phyloP scores from a whole-genome alignment of 768 basidiomycete genomes.

The Rhodotorula taiwanensis region DNA sequence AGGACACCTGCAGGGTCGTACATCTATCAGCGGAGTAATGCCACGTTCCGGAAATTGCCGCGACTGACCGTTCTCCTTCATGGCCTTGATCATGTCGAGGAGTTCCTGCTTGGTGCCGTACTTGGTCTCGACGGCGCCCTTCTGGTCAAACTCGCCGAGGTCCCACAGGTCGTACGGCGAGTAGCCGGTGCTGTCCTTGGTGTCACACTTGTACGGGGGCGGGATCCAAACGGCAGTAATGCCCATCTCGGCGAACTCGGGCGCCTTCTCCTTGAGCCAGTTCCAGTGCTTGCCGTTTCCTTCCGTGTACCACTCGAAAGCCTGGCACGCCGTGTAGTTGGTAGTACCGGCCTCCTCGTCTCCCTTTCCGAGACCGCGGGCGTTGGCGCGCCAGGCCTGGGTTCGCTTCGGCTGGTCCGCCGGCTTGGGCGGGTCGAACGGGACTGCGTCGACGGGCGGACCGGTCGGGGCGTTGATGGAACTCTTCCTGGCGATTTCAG shows the following conservation, averaged over 20 bases:
- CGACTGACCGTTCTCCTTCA: not conserved
- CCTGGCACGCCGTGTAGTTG: slow-evolving; percentile 36
- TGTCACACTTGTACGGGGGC: slow-evolving; percentile 44
- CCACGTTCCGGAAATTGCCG: too few species aligned
- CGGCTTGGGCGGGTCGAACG: too few species aligned
- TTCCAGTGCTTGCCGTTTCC: slow-evolving; percentile 46
- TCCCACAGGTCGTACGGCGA: slow-evolving; percentile 44
- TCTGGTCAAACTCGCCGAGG: slow-evolving; percentile 47
- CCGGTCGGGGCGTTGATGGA: too few species aligned
- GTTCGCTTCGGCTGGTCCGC: too few species aligned
- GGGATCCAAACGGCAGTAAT: slow-evolving; percentile 48
- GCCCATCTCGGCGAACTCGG: slow-evolving; percentile 44
- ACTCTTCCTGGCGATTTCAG: too few species aligned
- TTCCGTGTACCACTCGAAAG: slow-evolving; percentile 34
- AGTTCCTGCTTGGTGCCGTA: slow-evolving; percentile 48
- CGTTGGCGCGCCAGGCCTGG: slow-evolving; percentile 24
- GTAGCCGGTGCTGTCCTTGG: slow-evolving; percentile 45
- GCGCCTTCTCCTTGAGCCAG: slow-evolving; percentile 40
- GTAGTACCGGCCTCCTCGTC: slow-evolving; percentile 15
- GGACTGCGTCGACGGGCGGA: too few species aligned
- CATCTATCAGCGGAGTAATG: too few species aligned
- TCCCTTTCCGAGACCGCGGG: slow-evolving; percentile 28
- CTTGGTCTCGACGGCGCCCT: slow-evolving; percentile 44
- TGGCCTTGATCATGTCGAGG: slow-evolving; percentile 5
- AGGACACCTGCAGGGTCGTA: not conserved